phyloP scores from a whole-genome alignment of 495 filamentous ascomycete genomes.

The Neurospora sp. region DNA sequence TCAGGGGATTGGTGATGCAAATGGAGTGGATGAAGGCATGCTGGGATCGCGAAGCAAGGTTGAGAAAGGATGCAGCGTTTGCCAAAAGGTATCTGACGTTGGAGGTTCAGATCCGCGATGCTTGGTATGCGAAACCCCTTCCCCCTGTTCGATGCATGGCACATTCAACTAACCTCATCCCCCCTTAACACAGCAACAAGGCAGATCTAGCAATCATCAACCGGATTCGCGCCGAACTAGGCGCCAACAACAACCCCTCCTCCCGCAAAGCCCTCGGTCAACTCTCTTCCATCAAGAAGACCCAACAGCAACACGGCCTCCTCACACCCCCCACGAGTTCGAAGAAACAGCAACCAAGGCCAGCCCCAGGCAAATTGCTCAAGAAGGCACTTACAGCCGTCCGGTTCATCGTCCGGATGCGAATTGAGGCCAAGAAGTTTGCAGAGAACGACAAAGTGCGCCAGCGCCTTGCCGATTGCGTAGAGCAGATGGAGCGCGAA shows the following conservation, averaged over 20 bases:
- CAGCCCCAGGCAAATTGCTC: slow-evolving; percentile 5
- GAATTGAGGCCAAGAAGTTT: slow-evolving; percentile 30
- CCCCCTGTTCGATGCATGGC: not conserved
- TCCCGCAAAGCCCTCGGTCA: slow-evolving; percentile 14
- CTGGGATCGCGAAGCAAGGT: slow-evolving; percentile 65
- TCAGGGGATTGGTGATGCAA: slow-evolving; percentile 74
- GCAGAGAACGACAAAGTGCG: slow-evolving; percentile 27
- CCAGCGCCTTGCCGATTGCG: slow-evolving; percentile 25
- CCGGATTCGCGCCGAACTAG: slow-evolving; percentile 47
- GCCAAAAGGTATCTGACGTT: slow-evolving; percentile 68
- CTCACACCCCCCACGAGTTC: not conserved
- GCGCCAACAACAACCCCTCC: slow-evolving; percentile 17
- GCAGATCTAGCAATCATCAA: slow-evolving; percentile 76
- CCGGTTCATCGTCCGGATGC: slow-evolving; percentile 32
- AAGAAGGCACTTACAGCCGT: slow-evolving; percentile 22
- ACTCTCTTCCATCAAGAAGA: slow-evolving; percentile 4
- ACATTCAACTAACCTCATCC: not conserved
- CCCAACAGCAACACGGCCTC: not conserved
- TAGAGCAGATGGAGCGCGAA: slow-evolving; percentile 27
- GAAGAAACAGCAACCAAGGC: slow-evolving; percentile 5
- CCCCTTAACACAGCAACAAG: slow-evolving; percentile 57
- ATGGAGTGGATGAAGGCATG: slow-evolving; percentile 79
- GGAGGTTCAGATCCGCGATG: slow-evolving; percentile 68
- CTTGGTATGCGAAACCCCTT: slow-evolving; percentile 56
- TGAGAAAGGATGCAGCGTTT: slow-evolving; percentile 66